These are phyloP conservation scores for Myriosclerotinia duriaeana DNA, from an alignment of 2,329 filamentous ascomycete genomes.

Conservation along the genomic window DNA sequence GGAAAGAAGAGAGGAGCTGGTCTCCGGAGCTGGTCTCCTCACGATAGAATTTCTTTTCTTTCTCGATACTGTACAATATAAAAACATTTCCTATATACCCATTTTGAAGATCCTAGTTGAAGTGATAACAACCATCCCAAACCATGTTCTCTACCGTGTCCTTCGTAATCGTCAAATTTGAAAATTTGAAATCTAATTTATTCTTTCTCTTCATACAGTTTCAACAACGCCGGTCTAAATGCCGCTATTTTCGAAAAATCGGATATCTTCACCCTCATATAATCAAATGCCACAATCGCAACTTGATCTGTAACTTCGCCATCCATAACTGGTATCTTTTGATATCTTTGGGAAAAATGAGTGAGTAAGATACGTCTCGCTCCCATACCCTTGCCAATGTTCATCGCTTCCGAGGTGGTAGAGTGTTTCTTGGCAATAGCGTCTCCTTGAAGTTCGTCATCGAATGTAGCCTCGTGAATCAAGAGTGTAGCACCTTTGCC, in stretches of 20 bases:
- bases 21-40: conserved; percentile 15
- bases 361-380: conserved; percentile 81
- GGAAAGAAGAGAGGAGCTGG: conserved; percentile 7
- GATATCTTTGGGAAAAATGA: conserved; percentile 93
- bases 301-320: conserved; percentile 53
- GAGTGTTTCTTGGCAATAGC: conserved; percentile 86
- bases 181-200: conserved; percentile 21
- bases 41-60: background rate
- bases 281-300: conserved; percentile 73
- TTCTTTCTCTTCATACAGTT: conserved; percentile 51
- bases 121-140: background rate
- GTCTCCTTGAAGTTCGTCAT: conserved; percentile 76
- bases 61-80: conserved; percentile 10
- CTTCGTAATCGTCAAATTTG: background rate
- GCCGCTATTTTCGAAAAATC: conserved; percentile 67
- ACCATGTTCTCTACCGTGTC: background rate
- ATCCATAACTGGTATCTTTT: conserved; percentile 44
- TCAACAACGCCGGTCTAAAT: conserved; percentile 59
- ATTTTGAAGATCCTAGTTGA: background rate
- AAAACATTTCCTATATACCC: background rate
- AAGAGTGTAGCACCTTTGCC: conserved; percentile 77
- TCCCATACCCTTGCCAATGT: conserved; percentile 72
- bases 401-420: conserved; percentile 82
- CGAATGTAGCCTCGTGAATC: conserved; percentile 95
- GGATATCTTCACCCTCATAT: conserved; percentile 70